Base-by-base conservation (phyloP, 2,329 filamentous ascomycete genomes). In the Ilyonectria mors-panacis region DNA sequence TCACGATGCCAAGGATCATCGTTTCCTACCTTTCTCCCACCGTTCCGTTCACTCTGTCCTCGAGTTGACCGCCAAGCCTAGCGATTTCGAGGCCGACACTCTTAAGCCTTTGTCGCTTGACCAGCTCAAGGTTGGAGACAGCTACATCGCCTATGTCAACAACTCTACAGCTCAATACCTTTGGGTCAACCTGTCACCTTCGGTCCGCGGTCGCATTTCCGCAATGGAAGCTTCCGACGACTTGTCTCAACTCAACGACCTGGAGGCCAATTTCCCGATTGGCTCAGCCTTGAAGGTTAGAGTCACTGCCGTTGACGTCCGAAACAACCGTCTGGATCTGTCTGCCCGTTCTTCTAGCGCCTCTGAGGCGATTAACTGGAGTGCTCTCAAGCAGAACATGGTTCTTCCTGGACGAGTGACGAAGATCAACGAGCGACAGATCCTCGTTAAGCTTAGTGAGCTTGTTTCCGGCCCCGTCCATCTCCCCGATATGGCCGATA, bases 141-240 rank as follows among this genome's bases (percentile, higher is more conserved):
- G 87, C 2, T 90, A 93, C 80, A 81, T 97, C 57, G 95, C 92
- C 1, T 98, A 95, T 77, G 89, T 99, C 78, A 99, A 98, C 85
- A 98, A 98, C 77, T 86, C 95, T 68, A 88, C 88, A 23, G 87
- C 93, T 30, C 91, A 93, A 70, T 93, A 89, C 76, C 86, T 97
- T 23, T 98, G 96, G 95, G 92, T 97, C 51, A 98, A 94, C 76
- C 82, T 99, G 23, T 94, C 95, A 2, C 94, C 96, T 7, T 94
- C 92, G 59, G 91, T 99, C 17, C 91, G 95, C 66, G 96, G 96
- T 63, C 90, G 94, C 57, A 89, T 99, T 63, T 90, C 90, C 60
- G 88, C 92, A 68, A 90, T 96, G 79, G 95, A 98, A 76, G 89
- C 96, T 9, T 94, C 94, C 0, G 93, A 97, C 75, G 94, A 98